Evolutionary conservation across 805 yeast species (phyloP).

Genomic region (Geotrichum ghanense): DNA sequence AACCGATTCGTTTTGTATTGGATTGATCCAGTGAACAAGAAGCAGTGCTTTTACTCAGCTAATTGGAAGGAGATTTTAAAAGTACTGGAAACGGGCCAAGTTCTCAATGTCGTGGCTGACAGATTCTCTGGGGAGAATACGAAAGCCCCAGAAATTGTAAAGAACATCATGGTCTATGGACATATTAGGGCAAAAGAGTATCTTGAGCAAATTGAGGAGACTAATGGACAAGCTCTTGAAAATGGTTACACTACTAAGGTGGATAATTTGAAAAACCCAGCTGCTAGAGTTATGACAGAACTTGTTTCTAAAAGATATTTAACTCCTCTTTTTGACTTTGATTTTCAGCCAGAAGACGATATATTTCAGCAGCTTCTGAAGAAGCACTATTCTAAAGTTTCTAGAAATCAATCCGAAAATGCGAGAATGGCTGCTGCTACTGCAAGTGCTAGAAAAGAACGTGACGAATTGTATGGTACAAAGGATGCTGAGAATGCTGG

Average conservation of each 20-base stretch:
- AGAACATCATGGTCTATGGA: slow-evolving; percentile 61
- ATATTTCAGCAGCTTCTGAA: slow-evolving; percentile 14
- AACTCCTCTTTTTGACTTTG: slow-evolving; percentile 32
- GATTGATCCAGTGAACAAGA: slow-evolving; percentile 29
- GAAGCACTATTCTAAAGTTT: slow-evolving; percentile 12
- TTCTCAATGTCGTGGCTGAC: slow-evolving; percentile 35
- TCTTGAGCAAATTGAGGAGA: slow-evolving; percentile 14
- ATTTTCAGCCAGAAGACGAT: slow-evolving; percentile 26
- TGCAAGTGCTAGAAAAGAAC: slow-evolving; percentile 33
- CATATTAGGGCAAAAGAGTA: slow-evolving; percentile 49
- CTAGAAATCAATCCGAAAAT: slow-evolving; percentile 35
- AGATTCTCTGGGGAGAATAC: slow-evolving; percentile 27
- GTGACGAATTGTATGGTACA: slow-evolving; percentile 7
- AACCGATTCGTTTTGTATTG: slow-evolving; percentile 63
- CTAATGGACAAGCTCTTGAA: slow-evolving; percentile 15
- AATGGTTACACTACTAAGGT: too few species aligned
- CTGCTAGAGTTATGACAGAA: slow-evolving; percentile 26
- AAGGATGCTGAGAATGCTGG: slow-evolving; percentile 10
- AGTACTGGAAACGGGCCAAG: slow-evolving; percentile 67
- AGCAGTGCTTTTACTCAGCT: slow-evolving; percentile 37
- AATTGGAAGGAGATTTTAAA: slow-evolving; percentile 53
- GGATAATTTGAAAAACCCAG: slow-evolving; percentile 25
- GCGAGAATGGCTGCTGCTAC: slow-evolving; percentile 52
- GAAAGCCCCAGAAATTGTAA: slow-evolving; percentile 46
- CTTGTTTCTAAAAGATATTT: slow-evolving; percentile 42